These are phyloP conservation scores for Diplodia mutila DNA, from an alignment of 2,329 filamentous ascomycete genomes.

Conservation along the genomic window DNA sequence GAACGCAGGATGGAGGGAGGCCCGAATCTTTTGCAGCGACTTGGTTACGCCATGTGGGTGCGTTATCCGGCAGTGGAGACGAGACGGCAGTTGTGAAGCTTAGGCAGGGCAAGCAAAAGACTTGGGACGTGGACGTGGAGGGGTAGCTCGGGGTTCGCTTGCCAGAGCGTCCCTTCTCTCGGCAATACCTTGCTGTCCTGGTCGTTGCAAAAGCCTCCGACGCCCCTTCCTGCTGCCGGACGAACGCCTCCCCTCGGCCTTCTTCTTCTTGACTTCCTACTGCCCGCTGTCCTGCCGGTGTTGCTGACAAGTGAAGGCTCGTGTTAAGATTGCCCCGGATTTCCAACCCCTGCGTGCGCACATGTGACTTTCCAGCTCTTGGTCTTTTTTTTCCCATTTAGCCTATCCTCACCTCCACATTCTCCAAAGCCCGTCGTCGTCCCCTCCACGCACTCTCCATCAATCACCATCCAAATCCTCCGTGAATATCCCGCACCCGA, in stretches of 20 bases:
- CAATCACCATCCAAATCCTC: neutral
- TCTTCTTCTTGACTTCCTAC: neutral
- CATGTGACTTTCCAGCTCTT: neutral
- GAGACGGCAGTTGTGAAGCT: neutral
- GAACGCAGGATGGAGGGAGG: neutral
- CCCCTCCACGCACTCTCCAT: no score
- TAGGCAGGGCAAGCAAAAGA: neutral
- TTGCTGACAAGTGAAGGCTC: neutral
- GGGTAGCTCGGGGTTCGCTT: neutral
- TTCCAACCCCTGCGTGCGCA: neutral
- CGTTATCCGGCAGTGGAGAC: neutral
- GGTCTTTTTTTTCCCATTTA: neutral
- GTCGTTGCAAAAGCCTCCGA: neutral
- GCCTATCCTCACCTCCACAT: neutral
- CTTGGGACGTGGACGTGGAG: neutral
- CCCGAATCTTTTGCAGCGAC: neutral
- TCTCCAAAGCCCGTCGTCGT: neutral
- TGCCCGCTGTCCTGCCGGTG: neutral
- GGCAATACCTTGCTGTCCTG: conserved; percentile 1
- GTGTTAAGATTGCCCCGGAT: conserved; percentile 1
- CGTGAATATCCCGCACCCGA: neutral
- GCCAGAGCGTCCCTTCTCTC: no score
- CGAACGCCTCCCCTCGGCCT: neutral
- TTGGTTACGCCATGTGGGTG: neutral
- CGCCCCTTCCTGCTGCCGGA: neutral